phyloP scores from a whole-genome alignment of 768 basidiomycete genomes.

The Termitomyces bulborhizus region DNA sequence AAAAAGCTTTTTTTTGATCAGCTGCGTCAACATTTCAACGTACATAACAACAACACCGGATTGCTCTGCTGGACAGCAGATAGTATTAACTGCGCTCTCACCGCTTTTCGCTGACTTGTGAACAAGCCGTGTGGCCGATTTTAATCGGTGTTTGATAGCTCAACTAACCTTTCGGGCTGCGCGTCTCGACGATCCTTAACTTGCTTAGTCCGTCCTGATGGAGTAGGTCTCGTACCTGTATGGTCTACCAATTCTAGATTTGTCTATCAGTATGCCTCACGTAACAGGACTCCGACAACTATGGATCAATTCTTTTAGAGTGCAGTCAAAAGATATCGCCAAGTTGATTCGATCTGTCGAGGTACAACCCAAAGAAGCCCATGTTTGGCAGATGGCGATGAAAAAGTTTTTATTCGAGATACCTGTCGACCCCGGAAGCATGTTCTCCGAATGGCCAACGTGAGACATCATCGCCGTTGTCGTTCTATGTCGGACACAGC shows the following conservation, averaged over 20 bases:
- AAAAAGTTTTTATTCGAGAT: constrained; percentile 6
- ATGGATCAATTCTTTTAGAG: neutral
- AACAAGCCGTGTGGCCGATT: neutral
- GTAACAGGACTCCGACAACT: neutral
- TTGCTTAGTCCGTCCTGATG: neutral
- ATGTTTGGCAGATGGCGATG: constrained; percentile 6
- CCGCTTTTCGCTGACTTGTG: neutral
- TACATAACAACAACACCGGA: too few relatives aligned
- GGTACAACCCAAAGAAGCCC: constrained; percentile 1
- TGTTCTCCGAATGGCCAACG: constrained; percentile 9
- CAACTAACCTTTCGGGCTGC: neutral
- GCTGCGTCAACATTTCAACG: neutral
- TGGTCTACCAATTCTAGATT: neutral
- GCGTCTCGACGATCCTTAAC: neutral
- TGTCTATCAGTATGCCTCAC: neutral
- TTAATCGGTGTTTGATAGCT: neutral
- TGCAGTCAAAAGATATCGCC: neutral
- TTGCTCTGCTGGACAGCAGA: neutral
- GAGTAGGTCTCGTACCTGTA: neutral
- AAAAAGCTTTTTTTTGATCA: neutral
- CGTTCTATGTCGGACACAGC: neutral
- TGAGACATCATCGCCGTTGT: constrained; percentile 6
- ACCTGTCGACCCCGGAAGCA: constrained; percentile 11
- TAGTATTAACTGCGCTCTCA: neutral
- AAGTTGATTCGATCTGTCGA: neutral